phyloP scores from a whole-genome alignment of 2,329 filamentous ascomycete genomes.

The Botrytis sinoallii region DNA sequence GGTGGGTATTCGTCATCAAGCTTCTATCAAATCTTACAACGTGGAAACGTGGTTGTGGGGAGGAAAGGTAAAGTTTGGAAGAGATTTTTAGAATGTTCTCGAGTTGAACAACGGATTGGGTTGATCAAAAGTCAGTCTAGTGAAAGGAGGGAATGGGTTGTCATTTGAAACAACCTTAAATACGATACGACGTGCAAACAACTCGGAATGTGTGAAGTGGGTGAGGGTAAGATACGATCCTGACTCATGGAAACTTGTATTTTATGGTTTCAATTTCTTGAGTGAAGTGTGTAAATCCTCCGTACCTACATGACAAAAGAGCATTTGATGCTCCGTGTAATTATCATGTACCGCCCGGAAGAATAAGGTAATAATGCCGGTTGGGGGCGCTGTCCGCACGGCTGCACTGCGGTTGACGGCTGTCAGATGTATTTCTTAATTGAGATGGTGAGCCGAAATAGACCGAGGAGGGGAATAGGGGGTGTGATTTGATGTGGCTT shows the following conservation, averaged over 20 bases:
- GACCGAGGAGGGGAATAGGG: conserved; percentile 12
- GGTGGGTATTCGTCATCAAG: not conserved
- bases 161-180: conserved; percentile 2
- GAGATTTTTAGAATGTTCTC: not conserved
- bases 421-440: conserved; percentile 7
- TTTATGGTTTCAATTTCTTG: not conserved
- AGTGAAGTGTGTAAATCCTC: not conserved
- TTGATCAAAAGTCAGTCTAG: not conserved
- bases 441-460: conserved; percentile 4
- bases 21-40: not conserved
- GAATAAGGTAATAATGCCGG: conserved; percentile 9
- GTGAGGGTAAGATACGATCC: not conserved
- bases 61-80: not conserved
- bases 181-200: not conserved
- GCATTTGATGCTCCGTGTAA: conserved; percentile 12
- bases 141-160: not conserved
- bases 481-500: conserved; percentile 8
- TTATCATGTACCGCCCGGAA: not conserved
- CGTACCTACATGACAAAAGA: conserved; percentile 4
- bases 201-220: not conserved
- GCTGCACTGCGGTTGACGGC: conserved; percentile 13
- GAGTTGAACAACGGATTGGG: not conserved
- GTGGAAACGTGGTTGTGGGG: not conserved
- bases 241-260: not conserved
- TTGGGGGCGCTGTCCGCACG: not conserved